Conservation (phyloP, 208 protist genomes). For the Lotmaria passim region DNA sequence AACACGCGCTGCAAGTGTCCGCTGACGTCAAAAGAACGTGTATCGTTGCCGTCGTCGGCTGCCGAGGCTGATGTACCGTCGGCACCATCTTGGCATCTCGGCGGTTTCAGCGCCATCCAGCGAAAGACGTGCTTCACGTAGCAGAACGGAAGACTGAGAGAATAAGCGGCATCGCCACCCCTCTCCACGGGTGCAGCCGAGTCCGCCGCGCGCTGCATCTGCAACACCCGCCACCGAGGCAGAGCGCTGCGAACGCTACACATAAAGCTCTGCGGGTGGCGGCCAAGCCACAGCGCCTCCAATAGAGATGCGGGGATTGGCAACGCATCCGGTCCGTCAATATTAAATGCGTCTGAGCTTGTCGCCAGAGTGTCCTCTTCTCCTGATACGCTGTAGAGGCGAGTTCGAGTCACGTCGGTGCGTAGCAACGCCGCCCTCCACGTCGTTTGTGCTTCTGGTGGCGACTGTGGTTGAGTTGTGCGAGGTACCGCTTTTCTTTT, state of each 20-base stretch:
- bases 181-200: background rate
- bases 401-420: conserved; percentile 21
- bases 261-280: conserved; percentile 13
- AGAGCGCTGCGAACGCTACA: conserved; percentile 3
- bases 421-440: conserved; percentile 16
- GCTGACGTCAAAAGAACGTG: conserved; percentile 15
- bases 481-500: background rate
- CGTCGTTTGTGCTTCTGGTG: background rate
- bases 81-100: background rate
- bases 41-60: background rate
- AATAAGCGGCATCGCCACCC: background rate
- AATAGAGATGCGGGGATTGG: conserved; percentile 7
- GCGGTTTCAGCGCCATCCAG: conserved; percentile 15
- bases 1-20: conserved; percentile 31
- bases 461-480: background rate
- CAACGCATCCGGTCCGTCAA: background rate
- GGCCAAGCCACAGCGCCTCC: conserved; percentile 23
- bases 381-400: conserved; percentile 14
- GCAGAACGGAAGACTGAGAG: conserved; percentile 14
- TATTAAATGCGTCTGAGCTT: background rate
- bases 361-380: background rate
- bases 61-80: no score
- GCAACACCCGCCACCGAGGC: conserved; percentile 11
- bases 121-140: conserved; percentile 25
- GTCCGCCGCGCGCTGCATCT: background rate